Percentiles rank a stretch among this genome's conserved stretches.
Evolutionary conservation across 768 basidiomycete species (phyloP).

Genomic region (Tricholoma furcatifolium): DNA sequence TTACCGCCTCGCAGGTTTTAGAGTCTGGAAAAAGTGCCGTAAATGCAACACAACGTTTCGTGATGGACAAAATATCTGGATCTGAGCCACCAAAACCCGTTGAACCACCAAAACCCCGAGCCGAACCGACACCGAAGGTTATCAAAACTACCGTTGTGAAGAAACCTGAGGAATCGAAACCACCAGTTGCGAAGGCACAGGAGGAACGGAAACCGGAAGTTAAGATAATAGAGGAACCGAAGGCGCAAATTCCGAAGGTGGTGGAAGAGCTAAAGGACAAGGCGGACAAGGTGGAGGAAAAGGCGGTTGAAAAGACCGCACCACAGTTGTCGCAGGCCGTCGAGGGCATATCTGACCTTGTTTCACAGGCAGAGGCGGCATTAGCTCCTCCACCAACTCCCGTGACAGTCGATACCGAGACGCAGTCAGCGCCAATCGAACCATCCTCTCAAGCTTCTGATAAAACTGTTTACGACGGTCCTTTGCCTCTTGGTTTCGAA

Average conservation of each 20-base stretch:
- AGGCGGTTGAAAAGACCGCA: slow-evolving; percentile 12
- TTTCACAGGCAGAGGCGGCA: slow-evolving; percentile 72
- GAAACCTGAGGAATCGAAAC: background rate
- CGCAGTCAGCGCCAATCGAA: background rate
- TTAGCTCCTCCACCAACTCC: slow-evolving; percentile 41
- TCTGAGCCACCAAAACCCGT: slow-evolving; percentile 30
- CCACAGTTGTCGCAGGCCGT: slow-evolving; percentile 40
- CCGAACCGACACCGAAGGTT: slow-evolving; percentile 36
- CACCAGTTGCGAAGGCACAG: background rate
- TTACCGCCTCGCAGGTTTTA: slow-evolving; percentile 61
- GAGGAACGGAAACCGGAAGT: background rate
- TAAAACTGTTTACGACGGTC: slow-evolving; percentile 59
- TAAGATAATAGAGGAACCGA: slow-evolving; percentile 36
- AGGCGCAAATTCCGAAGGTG: slow-evolving; percentile 42
- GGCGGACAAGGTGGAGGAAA: slow-evolving; percentile 33
- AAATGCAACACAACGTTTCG: slow-evolving; percentile 47
- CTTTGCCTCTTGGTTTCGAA: slow-evolving; percentile 92
- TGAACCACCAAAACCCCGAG: slow-evolving; percentile 29
- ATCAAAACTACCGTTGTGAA: slow-evolving; percentile 39
- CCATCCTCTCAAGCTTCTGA: slow-evolving; percentile 15
- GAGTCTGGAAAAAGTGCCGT: slow-evolving; percentile 50
- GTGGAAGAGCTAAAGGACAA: slow-evolving; percentile 47
- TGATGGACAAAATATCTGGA: slow-evolving; percentile 50
- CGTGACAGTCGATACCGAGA: slow-evolving; percentile 6
- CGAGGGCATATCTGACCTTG: slow-evolving; percentile 66